Evolutionary conservation across 2,329 filamentous ascomycete species (phyloP), one percentile per base, ranked within the genome.

Genomic region (Monilinia aucupariae): DNA sequence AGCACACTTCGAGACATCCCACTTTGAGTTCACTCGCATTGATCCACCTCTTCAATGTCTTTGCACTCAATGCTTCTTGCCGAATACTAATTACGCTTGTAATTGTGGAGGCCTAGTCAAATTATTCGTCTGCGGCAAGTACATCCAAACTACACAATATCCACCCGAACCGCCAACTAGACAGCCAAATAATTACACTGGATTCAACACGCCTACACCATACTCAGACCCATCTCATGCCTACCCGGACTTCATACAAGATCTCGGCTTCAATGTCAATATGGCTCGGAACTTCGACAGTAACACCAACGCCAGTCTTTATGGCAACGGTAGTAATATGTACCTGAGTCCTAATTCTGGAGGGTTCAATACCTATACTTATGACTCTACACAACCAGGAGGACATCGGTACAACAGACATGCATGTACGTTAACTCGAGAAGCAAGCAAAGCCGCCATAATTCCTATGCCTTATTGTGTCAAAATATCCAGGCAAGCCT

Each of bases 11-110:
- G 69, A 69, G 41, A 9, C 25, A 1, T 25, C 41, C 1, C 71
- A 73, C 56, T 72, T 73, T 39, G 34, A 62, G 4, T 71, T 69
- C 45, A 68, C 62, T n/a, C 68, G 71, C 3, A 69, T 72, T 25
- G 25, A 63, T 34, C 70, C 70, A 25, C 64, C 64, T 3, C 37
- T 64, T 65, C 67, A 67, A 8, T 65, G 63, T 34, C 60, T 71
- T 10, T 73, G 71, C 49, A 59, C 64, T 43, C 43, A 62, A 15
- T 52, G 61, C 32, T 59, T 20, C 15, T 37, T 39, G 27, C 25
- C 64, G 27, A 68, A 67, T 50, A 25, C 53, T 13, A 30, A 58
- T 48, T 13, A 45, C 3, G 45, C 39, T 15, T 61, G 48, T 25
- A 43, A 62, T 20, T 72, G 71, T 52, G 51, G 45, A 15, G 54